phyloP scores from a whole-genome alignment of 805 yeast species.

The Yamadazyma akitaensis region DNA sequence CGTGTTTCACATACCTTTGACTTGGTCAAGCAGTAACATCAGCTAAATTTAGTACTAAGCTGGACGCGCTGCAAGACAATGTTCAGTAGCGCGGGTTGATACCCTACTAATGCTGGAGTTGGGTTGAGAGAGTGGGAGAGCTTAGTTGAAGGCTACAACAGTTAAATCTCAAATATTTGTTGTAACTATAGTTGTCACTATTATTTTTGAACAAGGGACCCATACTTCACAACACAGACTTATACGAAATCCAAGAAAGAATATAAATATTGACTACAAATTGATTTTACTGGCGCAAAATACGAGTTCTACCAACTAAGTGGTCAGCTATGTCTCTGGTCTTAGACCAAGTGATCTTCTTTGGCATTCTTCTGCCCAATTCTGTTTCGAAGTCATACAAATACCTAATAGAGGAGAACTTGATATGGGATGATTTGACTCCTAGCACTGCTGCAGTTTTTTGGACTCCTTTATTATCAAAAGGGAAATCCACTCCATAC shows the following conservation, averaged over 20 bases:
- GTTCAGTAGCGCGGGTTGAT: too few relatives aligned
- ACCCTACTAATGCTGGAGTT: too few relatives aligned
- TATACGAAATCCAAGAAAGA: background rate
- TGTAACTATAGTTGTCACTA: too few relatives aligned
- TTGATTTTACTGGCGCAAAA: constrained; percentile 5
- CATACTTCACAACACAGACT: too few relatives aligned
- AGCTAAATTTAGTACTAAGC: background rate
- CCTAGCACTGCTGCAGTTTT: constrained; percentile 81
- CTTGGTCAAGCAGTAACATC: background rate
- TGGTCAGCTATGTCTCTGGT: constrained; percentile 78
- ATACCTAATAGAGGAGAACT: constrained; percentile 67
- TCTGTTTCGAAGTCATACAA: constrained; percentile 89
- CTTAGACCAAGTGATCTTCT: constrained; percentile 76
- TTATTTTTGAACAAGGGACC: too few relatives aligned
- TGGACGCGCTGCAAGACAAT: too few relatives aligned
- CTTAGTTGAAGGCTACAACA: too few relatives aligned
- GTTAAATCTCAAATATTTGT: too few relatives aligned
- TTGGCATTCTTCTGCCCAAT: constrained; percentile 78
- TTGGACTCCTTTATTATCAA: constrained; percentile 28
- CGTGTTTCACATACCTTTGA: background rate
- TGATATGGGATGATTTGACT: constrained; percentile 70
- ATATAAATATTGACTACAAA: background rate
- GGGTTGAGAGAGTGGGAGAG: too few relatives aligned
- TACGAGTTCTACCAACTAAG: constrained; percentile 64
- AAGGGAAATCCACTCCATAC: constrained; percentile 29